Percentiles rank a stretch among this genome's conserved stretches.
phyloP scores from a whole-genome alignment of 352 stramenopile species.

The Phytopythium ostracodes region DNA sequence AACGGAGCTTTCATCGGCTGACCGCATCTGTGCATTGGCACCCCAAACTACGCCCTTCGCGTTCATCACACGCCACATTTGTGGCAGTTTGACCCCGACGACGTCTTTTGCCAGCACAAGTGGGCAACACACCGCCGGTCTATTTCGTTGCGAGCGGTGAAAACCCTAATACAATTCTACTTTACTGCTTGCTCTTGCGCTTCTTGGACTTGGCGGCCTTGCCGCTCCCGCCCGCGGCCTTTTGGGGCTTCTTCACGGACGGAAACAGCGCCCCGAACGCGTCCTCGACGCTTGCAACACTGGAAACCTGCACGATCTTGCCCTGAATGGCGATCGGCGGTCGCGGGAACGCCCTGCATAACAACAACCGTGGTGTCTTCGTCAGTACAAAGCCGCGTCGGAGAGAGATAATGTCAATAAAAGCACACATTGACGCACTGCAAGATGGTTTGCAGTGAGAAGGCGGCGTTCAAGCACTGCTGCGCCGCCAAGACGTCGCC shows the following conservation, averaged over 20 bases:
- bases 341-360: slow-evolving; percentile 47
- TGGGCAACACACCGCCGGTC: not conserved
- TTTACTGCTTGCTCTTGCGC: slow-evolving; percentile 27
- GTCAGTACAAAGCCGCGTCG: not conserved
- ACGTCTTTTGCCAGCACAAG: not conserved
- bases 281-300: slow-evolving; percentile 31
- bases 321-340: slow-evolving; percentile 47
- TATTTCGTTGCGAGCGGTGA: not conserved
- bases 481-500: slow-evolving; percentile 37
- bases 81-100: too few relatives aligned
- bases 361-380: not conserved
- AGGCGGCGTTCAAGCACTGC: slow-evolving; percentile 76
- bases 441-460: slow-evolving; percentile 72
- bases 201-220: slow-evolving; percentile 28
- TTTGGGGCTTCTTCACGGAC: slow-evolving; percentile 11
- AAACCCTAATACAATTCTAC: slow-evolving; percentile 4
- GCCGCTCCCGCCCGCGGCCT: not conserved
- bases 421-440: too few relatives aligned
- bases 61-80: too few relatives aligned
- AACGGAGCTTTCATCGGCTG: slow-evolving; percentile 43
- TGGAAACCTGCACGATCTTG: slow-evolving; percentile 38
- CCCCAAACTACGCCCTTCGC: too few relatives aligned
- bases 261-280: slow-evolving; percentile 50
- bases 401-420: too few relatives aligned
- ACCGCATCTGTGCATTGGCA: too few relatives aligned